Evolutionary conservation across 2,329 filamentous ascomycete genomes (phyloP), one percentile per base, ranked within the genome.

Genomic region (Colletotrichum sp.): DNA sequence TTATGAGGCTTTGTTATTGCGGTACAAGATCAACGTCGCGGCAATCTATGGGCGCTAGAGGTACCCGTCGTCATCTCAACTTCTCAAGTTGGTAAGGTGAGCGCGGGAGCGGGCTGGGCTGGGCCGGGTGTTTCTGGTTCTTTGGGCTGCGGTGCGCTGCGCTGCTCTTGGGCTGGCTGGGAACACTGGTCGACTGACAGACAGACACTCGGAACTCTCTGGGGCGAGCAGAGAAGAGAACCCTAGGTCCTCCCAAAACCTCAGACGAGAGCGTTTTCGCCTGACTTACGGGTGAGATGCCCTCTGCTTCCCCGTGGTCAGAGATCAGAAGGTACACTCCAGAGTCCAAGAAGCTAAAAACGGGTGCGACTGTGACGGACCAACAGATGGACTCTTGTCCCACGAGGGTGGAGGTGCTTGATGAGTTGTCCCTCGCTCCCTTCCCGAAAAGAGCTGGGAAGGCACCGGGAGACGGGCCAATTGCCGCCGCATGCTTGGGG

Each of bases 401-500:
- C 72, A 73, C 70, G 63, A 74, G 67, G 68, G 73, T 74, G 71
- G 74, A 71, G 72, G 32, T 52, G 64, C 43, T 75, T 72, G 75
- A 75, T 77, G 72, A 75, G 68, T 75, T 75, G 75, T 72, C 52
- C 72, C 28, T 75, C 72, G 57, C 75, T 75, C 72, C 64, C 70
- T 75, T 75, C 73, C 73, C 73, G 43, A 75, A 75, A 68, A 21
- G 64, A 75, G 73, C 73, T 75, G 59, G 70, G 43, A 67, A 59
- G 63, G 63, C 57, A 64, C 34, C 52, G 57, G 59, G 48, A 57
- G 52, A 66, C 70, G 64, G 73, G 64, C 75, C 72, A 75, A 75
- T 77, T 75, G 72, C 75, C 72, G 75, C 71, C 67, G 64, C 61
- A 63, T 55, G 67, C 72, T 59, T 68, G 75, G 71, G 67, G 72